Conservation (phyloP, 192 early-diverging fungal genomes). For the Coemansia sp. region DNA sequence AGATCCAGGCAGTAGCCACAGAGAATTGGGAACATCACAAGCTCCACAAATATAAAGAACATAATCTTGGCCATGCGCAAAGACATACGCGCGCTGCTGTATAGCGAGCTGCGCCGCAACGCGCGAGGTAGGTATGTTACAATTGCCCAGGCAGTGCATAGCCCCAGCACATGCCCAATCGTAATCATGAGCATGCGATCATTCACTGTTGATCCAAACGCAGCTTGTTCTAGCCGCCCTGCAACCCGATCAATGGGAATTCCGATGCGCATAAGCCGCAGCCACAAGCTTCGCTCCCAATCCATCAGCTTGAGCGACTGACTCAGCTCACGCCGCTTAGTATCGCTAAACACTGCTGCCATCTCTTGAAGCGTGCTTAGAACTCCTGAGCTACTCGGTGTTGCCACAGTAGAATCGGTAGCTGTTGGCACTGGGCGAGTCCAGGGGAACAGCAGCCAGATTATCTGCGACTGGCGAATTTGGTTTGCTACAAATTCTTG, state of each 20-base stretch:
- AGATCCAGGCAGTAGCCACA: slow-evolving; percentile 87
- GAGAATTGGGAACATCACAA: slow-evolving; percentile 79
- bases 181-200: slow-evolving; percentile 46
- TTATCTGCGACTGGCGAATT: slow-evolving; percentile 32
- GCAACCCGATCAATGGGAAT: slow-evolving; percentile 57
- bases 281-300: slow-evolving; percentile 36
- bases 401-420: not conserved
- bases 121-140: slow-evolving; percentile 29
- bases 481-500: slow-evolving; percentile 9
- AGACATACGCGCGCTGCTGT: slow-evolving; percentile 30
- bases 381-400: not conserved
- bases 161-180: slow-evolving; percentile 41
- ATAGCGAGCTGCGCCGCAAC: slow-evolving; percentile 20
- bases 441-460: slow-evolving; percentile 40
- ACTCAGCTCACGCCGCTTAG: slow-evolving; percentile 7
- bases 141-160: slow-evolving; percentile 56
- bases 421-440: slow-evolving; percentile 5
- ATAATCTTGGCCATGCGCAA: slow-evolving; percentile 61
- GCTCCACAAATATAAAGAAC: slow-evolving; percentile 86
- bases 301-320: not conserved
- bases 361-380: no score
- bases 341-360: not conserved
- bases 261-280: slow-evolving; percentile 44
- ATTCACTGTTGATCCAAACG: slow-evolving; percentile 27
- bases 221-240: slow-evolving; percentile 13